Evolutionary conservation across 1,139 yeast genomes (phyloP).

Genomic region (Martiniozyma asiatica): DNA sequence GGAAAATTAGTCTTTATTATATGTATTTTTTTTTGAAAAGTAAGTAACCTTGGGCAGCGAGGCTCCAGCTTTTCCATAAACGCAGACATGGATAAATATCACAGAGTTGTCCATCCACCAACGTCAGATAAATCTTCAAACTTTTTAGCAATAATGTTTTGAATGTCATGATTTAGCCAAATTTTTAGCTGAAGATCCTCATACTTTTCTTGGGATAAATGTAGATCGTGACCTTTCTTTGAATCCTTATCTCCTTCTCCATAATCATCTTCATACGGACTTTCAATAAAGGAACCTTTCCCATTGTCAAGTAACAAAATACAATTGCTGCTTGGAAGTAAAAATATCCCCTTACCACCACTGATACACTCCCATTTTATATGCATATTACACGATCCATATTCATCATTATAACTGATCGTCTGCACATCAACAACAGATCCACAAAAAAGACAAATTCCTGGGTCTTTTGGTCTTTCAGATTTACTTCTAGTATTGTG

Average conservation of each 20-base stretch:
- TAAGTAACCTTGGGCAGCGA: too few species aligned
- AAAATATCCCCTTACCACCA: conserved; percentile 57
- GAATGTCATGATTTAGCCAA: conserved; percentile 73
- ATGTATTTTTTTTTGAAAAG: too few species aligned
- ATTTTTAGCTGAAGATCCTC: conserved; percentile 52
- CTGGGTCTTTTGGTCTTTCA: conserved; percentile 54
- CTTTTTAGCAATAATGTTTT: conserved; percentile 66
- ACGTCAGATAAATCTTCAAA: conserved; percentile 70
- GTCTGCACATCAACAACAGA: conserved; percentile 56
- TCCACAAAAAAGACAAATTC: conserved; percentile 80
- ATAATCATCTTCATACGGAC: conserved; percentile 79
- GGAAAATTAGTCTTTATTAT: too few species aligned
- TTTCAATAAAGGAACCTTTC: conserved; percentile 69
- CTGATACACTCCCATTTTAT: conserved; percentile 52
- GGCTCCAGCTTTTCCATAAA: background rate
- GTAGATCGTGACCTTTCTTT: conserved; percentile 64
- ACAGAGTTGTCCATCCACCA: conserved; percentile 95
- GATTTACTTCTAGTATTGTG: conserved; percentile 34
- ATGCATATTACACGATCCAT: conserved; percentile 65
- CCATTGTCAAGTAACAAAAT: conserved; percentile 51
- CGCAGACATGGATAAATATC: conserved; percentile 9
- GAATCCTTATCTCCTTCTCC: conserved; percentile 77
- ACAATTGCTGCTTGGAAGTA: conserved; percentile 68
- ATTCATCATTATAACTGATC: conserved; percentile 34
- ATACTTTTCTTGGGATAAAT: conserved; percentile 51